Evolutionary conservation across 2,329 filamentous ascomycete species (phyloP).

Genomic region (Fusarium redolens): DNA sequence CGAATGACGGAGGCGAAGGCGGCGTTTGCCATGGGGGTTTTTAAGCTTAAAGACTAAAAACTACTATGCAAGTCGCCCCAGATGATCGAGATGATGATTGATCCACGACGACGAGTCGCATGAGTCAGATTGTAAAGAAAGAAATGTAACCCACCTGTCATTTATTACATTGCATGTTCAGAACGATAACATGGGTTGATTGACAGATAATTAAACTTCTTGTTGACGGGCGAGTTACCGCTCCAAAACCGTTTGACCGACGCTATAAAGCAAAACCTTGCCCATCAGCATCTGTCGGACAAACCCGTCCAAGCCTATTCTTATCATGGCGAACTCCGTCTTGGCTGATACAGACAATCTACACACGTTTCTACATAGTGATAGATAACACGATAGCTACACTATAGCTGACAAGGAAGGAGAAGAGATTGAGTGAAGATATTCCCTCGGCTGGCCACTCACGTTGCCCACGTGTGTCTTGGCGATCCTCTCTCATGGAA

Average conservation of each 20-base stretch:
- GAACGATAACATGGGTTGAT: neutral
- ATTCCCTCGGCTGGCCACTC: constrained; percentile 35
- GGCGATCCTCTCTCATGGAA: constrained; percentile 36
- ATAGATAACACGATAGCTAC: neutral
- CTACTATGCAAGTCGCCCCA: neutral
- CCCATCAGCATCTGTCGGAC: constrained; percentile 24
- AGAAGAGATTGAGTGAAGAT: neutral
- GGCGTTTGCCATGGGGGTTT: constrained; percentile 9
- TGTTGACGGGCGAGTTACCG: neutral
- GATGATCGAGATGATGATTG: neutral
- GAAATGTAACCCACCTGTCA: neutral
- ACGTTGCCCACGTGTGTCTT: constrained; percentile 44
- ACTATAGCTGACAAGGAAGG: neutral
- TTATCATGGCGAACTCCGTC: neutral
- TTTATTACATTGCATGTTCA: neutral
- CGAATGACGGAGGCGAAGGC: neutral
- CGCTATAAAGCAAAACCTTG: constrained; percentile 30
- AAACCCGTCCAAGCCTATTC: neutral
- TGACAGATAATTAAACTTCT: neutral
- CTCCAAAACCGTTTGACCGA: constrained; percentile 8
- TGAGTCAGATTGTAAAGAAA: neutral
- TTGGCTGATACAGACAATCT: neutral
- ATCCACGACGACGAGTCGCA: neutral
- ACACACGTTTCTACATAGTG: neutral
- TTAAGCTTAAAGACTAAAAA: constrained; percentile 31